Evolutionary conservation across 257 asterid species (phyloP), one percentile per base, ranked within the genome.

Genomic region (Scutellaria galericulata): DNA sequence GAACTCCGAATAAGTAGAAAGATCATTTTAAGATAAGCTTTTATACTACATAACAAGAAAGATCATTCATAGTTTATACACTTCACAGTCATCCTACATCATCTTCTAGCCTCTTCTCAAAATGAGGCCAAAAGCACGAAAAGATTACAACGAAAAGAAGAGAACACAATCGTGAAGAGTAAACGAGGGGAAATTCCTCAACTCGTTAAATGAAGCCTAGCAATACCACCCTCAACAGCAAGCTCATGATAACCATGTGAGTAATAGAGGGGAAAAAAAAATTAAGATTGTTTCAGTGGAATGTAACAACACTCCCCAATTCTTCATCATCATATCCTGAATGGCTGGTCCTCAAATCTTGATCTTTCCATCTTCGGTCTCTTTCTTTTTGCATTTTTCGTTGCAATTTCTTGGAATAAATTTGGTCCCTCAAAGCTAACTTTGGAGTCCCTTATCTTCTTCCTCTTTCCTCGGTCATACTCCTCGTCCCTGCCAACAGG

Each of bases 391-490:
- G 79, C 75, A 50, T 80, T 88, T 46, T 70, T 78, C 40, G 78
- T 74, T 14, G 97, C 90, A 18, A 86, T 12, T 77, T 87, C 92
- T 85, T 95, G 98, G 79, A 95, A 95, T 53, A 83, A 81, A 79
- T 95, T 95, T 44, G 92, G 88, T 9, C 92, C 96, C 42, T 72
- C 90, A 24, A 82, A 92, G 78, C 46, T 64, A 9, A 79, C 41
- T 45, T 75, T 74, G 68, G 89, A 58, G 63, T 14, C 44, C 84
- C 89, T 85, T 18, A 92, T n/a, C 89, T 92, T 95, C 91, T 90
- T 95, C 82, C 89, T 86, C 86, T 92, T 95, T 54, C 98, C 98
- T n/a, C 81, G 69, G 79, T 95, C 98, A 37, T 95, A 95, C 70
- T 87, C 97, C 84, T 95, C 98, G 54, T 95, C 99, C 99, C 98